Evolutionary conservation across 192 early-diverging fungal species (phyloP).

Genomic region (Rhizoclosmatium sp.): DNA sequence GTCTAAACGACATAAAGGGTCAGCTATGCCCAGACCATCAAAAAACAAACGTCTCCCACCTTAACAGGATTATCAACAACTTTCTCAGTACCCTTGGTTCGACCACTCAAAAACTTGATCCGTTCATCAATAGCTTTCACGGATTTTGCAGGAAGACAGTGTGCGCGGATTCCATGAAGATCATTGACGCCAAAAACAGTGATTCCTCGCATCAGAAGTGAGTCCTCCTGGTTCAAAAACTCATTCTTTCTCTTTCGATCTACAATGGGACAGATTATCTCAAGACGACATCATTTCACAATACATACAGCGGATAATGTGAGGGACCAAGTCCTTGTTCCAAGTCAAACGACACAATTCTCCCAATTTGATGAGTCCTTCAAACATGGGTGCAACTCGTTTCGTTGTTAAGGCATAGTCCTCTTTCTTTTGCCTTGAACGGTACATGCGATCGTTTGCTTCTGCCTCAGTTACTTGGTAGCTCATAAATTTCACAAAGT

Average conservation of each 20-base stretch:
- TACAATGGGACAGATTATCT: background rate
- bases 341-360: constrained; percentile 9
- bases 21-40: background rate
- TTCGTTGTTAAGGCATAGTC: background rate
- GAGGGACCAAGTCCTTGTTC: background rate
- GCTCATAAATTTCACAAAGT: constrained; percentile 13
- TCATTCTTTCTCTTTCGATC: constrained; percentile 20
- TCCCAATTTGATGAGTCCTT: constrained; percentile 13
- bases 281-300: background rate
- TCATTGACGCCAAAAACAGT: constrained; percentile 22
- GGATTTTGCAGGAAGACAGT: constrained; percentile 26
- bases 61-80: constrained; percentile 15
- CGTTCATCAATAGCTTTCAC: constrained; percentile 7
- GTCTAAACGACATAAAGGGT: background rate
- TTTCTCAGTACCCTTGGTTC: background rate
- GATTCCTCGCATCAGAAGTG: constrained; percentile 29
- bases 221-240: constrained; percentile 26
- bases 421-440: background rate
- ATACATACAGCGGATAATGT: constrained; percentile 13
- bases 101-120: constrained; percentile 7
- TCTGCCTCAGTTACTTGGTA: constrained; percentile 21
- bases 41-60: background rate
- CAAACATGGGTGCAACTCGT: constrained; percentile 6
- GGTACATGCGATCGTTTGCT: background rate
- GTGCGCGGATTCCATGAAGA: constrained; percentile 14